Evolutionary conservation across 768 basidiomycete species (phyloP), one percentile per base, ranked within the genome.

Genomic region (Xerocomellus amylosporus): DNA sequence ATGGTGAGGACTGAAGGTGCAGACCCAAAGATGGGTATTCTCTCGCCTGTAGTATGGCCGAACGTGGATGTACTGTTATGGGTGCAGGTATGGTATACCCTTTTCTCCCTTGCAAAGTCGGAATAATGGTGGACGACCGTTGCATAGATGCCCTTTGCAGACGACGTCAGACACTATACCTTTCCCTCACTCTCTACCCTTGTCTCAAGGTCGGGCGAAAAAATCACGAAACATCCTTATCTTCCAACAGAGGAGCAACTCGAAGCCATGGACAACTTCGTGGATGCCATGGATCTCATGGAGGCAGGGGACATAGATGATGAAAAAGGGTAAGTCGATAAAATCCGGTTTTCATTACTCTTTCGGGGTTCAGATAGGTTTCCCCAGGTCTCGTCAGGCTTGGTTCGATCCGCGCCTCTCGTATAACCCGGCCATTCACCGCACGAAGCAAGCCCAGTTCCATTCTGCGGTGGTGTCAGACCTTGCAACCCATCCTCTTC

Each of bases 381-480:
- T n/a, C 39, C 28, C 14, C 61, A 93, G 91, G 15, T 75, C 79
- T 38, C 80, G 77, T 10, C 62, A 64, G 3, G 77, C 86, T 4
- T 98, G 93, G 93, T 96, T 88, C 65, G 83, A 88, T 54, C 79
- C 87, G 0, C 73, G 77, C 4, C 72, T 85, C 2, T 91, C 94
- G 1, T 97, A 82, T 70, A 97, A 96, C 62, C 94, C 96, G 2
- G 83, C 90, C 4, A 77, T 97, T 31, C 95, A 99, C 64, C 86
- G 95, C 48, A 80, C 87, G 53, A 96, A 95, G 68, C 93, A 97
- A 75, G 94, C 94, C 13, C 84, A 93, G 62, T 91, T 96, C 71
- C 95, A 97, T 65, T 81, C 81, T 47, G 93, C 93, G 2, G 79
- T 92, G 10, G 85, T 88, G 19, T 73, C 81, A 2, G 90, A 97